Evolutionary conservation across 2,329 filamentous ascomycete species (phyloP).

Genomic region (Clarireedia homoeocarpa): DNA sequence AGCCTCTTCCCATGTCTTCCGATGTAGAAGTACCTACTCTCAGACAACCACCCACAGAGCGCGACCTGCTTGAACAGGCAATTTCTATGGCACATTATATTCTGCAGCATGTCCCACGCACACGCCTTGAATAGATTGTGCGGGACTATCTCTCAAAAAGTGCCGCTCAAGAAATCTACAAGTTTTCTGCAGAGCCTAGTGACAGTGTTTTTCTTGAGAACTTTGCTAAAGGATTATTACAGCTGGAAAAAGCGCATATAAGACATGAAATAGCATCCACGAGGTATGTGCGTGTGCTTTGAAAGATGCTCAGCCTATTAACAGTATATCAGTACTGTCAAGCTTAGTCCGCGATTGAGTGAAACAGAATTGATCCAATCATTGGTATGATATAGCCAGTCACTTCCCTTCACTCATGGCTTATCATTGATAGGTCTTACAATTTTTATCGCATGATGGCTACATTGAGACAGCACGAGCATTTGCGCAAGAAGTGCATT

Average conservation of each 20-base stretch:
- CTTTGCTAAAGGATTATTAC: neutral
- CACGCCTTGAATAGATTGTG: too few relatives aligned
- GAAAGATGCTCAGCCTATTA: neutral
- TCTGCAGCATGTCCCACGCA: too few relatives aligned
- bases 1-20: too few relatives aligned
- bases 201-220: too few relatives aligned
- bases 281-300: constrained; percentile 27
- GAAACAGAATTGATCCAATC: constrained; percentile 77
- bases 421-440: constrained; percentile 45
- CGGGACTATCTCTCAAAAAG: too few relatives aligned
- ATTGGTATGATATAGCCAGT: constrained; percentile 44
- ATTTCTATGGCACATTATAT: too few relatives aligned
- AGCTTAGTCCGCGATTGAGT: constrained; percentile 50
- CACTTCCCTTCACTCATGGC: neutral
- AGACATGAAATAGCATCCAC: constrained; percentile 45
- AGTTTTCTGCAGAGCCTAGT: too few relatives aligned
- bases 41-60: too few relatives aligned
- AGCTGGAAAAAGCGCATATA: constrained; percentile 26
- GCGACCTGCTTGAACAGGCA: too few relatives aligned
- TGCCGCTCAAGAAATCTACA: too few relatives aligned
- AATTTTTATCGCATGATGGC: constrained; percentile 90
- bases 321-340: constrained; percentile 30
- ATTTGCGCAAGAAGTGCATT: constrained; percentile 73
- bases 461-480: constrained; percentile 89
- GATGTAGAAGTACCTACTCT: too few relatives aligned